Evolutionary conservation across 441 rosid species (phyloP), one percentile per base, ranked within the genome.

Genomic region (Breynia disticha): DNA sequence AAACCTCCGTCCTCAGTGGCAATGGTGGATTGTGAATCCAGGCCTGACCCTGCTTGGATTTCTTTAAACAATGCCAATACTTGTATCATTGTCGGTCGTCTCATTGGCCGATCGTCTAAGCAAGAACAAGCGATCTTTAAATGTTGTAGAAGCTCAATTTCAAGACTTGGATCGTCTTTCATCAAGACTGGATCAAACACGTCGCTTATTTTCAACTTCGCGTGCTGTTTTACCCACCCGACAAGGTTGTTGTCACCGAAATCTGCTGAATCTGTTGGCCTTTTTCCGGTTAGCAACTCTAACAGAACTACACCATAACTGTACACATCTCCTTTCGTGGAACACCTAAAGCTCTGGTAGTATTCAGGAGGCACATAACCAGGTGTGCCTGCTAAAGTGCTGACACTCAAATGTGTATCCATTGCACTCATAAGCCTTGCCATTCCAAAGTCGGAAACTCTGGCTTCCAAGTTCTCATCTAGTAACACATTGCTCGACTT

Each of bases 321-420:
- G 61, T 93, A 93, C 22, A 93, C 99, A 50, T 93, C 99, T 5
- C 99, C 99, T 73, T 67, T 87, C 0, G 90, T 80, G 4, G 97
- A 81, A 71, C 96, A 87, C 52, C 90, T 73, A 61, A 89, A 93
- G 82, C 99, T 89, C 51, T 93, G 98, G 75, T 82, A 93, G 67
- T 93, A 88, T 21, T 93, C 99, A 0, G 99, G 99, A 45, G 99
- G 99, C 15, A 93, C 99, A 46, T 93, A 93, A 4, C 99, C 99
- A 0, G 99, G 99, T 1, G 99, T 93, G 57, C 99, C 99, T 0
- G 97, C 99, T 46, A 93, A 72, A 24, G 99, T 89, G 77, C 97
- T 89, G 51, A 93, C 99, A 37, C 99, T 93, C 66, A 93, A 67
- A 74, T 93, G 99, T 0, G 99, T 93, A 67, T 93, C 99, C 70